Base-by-base conservation (phyloP, 2,329 filamentous ascomycete genomes). In the Aspergillus amoenus region DNA sequence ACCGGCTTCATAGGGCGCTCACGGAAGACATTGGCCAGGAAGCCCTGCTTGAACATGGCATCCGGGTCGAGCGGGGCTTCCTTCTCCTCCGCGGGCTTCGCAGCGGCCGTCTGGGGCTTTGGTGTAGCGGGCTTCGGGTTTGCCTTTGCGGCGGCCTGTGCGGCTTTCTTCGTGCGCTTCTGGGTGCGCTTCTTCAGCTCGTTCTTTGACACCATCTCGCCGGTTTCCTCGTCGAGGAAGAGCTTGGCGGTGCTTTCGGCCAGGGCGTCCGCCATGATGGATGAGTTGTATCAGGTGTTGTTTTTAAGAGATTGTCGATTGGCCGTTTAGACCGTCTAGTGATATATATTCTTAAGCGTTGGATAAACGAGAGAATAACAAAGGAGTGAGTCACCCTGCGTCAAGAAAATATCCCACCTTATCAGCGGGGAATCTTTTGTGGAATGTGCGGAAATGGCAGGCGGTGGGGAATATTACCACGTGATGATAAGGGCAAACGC, bases 21-120 rank as follows among this genome's bases (percentile, higher is more conserved):
- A 60, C 87, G 83, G 76, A 87, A 90, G 30, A 93, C 88, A 4
- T 88, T 85, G 51, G 82, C 80, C 37, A 93, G 81, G 76, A 91
- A 93, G 40, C 89, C 90, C 68, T 86, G 83, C 76, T 90, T 90
- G 80, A 93, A 93, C 84, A 93, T 92, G 63, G 83, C 80, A 61
- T 90, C 82, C 0, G 78, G 77, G 47, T 81, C 78, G 46, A 64
- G 52, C n/a, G 57, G 52, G 18, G 56, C 41, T 27, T 63, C 58
- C 52, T 63, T 59, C 12, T 63, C 58, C 52, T 63, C 61, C 8
- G 46, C 50, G 2, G 57, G 59, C 47, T 68, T 68, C 12, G 66
- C 61, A 43, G 49, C 48, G 32, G 51, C 24, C 39, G 24, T 37
- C 27, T 30, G 27, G 41, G 47, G 60, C 44, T 70, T 71, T 52